Percentiles rank a stretch among this genome's conserved stretches.
Evolutionary conservation across 345 rosid genomes (phyloP).

Genomic region (Murraya paniculata): DNA sequence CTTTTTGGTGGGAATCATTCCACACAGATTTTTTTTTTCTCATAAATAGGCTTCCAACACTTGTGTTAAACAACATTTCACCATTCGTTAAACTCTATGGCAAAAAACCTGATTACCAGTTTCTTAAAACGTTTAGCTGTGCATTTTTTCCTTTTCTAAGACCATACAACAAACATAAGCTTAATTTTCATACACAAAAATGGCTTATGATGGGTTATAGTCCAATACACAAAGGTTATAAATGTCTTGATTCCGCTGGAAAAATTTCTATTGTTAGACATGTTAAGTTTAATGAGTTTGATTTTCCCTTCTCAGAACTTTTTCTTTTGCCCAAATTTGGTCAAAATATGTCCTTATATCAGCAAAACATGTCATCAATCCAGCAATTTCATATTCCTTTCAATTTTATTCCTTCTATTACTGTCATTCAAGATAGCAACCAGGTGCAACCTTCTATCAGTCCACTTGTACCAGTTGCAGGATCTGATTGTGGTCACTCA

Average conservation of each 20-base stretch:
- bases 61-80: too few species aligned
- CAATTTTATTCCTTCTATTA: too few species aligned
- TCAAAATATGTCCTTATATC: too few species aligned
- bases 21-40: rapidly evolving
- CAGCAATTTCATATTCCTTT: too few species aligned
- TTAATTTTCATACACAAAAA: too few species aligned
- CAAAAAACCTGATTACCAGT: rapidly evolving
- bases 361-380: too few species aligned
- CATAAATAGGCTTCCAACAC: not conserved
- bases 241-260: rapidly evolving
- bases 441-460: rapidly evolving
- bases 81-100: not conserved
- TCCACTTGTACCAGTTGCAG: rapidly evolving
- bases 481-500: too few species aligned
- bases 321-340: too few species aligned
- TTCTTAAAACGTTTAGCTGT: not conserved
- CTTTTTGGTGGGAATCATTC: not conserved
- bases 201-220: not conserved
- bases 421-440: too few species aligned
- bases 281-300: not conserved
- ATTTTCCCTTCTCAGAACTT: not conserved
- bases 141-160: not conserved
- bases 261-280: not conserved
- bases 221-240: not conserved
- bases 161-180: rapidly evolving